Base-by-base conservation (phyloP, 257 asterid species). In the Catharanthus roseus region DNA sequence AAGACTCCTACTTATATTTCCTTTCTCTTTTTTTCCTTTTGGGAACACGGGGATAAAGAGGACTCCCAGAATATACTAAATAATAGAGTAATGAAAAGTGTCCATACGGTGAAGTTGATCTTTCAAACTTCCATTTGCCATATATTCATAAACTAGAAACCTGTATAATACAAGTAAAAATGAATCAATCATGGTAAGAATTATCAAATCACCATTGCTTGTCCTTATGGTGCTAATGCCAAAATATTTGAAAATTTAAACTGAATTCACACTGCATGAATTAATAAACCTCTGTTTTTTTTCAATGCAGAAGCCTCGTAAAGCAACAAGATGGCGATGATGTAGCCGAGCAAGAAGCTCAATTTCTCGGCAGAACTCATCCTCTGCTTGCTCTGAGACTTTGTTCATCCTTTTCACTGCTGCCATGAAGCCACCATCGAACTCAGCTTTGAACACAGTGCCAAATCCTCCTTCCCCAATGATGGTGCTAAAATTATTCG, bases 391-490 rank as follows among this genome's bases (percentile, higher is more conserved):
- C 82, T 88, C 90, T 5, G 95, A 89, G 29, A 81, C 85, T 81
- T 82, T 91, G 82, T 84, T 86, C 99, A 95, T 89, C 83, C 87
- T 83, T 86, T 95, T 95, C 78, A 91, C 97, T 0, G 97, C 97
- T 77, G 85, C 87, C 53, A 80, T 79, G 16, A 79, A 73, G 71
- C 92, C 90, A 78, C 86, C 96, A 63, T 47, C 82, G 80, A 91
- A 91, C 82, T 87, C 92, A 28, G 86, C 97, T 77, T 89, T 95
- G 79, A 88, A 95, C 61, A 95, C 95, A 23, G 87, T 79, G 65
- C 99, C 96, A 57, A 95, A 95, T 62, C 99, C 99, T 64, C 99
- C 99, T 80, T 91, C 93, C 51, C 97, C 97, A 63, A 88, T 88
- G 42, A 84, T 70, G 38, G 88, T 86, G 82, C 84, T 79, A 76